Base-by-base conservation (phyloP, 352 stramenopile genomes). In the Phytophthora kernoviae region DNA sequence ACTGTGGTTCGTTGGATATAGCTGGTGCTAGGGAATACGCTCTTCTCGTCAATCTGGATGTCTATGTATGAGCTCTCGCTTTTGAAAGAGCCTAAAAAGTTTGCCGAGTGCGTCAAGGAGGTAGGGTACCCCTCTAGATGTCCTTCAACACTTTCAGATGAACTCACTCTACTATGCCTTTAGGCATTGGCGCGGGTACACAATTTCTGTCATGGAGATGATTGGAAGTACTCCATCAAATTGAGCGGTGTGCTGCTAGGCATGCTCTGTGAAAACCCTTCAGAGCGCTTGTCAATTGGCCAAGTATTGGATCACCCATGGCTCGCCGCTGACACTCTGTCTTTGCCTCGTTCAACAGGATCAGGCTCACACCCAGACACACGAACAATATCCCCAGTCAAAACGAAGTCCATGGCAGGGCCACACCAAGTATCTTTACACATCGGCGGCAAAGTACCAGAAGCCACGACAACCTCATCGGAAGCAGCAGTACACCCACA, bases 31-130 rank as follows among this genome's bases (percentile, higher is more conserved):
- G 90, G 90, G 2, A 91, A 96, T 44, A 61, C 75, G 5, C 53
- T 76, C 37, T 97, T 97, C 51, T 81, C 81, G n/a, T 62, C 83
- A 41, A 66, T 93, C 2, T 97, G 90, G 90, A 94, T 97, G 84
- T 52, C 64, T 8, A 85, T 84, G 58, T 94, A 94, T 61, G 78
- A 90, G 2, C 60, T 94, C 40, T 78, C 94, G 1, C 73, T 80
- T 11, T 68, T 97, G 37, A 79, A 89, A 45, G 75, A 96, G 50
- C 80, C 68, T 24, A 39, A 48, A 2, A 64, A 68, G 30, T 95
- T 94, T 49, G 51, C 46, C 5, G 51, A 76, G 4, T 68, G 47
- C 40, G 58, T 91, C 39, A 57, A 70, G 24, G 22, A 33, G 41
- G 80, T 82, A 53, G 12, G 58, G 43, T 41, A 12, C 22, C 10